A percentile compares a stretch with the other conserved stretches of the same genome.
phyloP scores from a whole-genome alignment of 345 rosid genomes.

The Chamaenerion angustifolium region DNA sequence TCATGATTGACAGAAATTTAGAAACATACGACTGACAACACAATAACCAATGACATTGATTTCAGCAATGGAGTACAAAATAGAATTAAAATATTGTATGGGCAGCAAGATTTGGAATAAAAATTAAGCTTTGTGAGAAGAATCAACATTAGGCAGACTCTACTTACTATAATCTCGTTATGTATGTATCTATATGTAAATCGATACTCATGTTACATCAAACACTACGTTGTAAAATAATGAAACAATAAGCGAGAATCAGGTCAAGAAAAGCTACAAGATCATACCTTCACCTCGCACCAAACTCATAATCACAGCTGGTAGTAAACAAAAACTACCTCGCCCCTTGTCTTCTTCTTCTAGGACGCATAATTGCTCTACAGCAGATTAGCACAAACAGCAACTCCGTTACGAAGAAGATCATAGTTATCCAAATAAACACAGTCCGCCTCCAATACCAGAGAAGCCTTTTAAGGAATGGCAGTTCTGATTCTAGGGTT shows the following conservation, averaged over 20 bases:
- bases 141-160: no score
- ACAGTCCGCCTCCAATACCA: constrained; percentile 70
- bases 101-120: no score
- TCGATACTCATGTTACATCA: background rate
- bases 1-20: no score
- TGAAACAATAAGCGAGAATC: background rate
- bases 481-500: constrained; percentile 39
- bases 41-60: no score
- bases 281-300: no score
- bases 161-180: no score
- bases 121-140: no score
- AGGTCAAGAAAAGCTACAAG: background rate
- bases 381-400: constrained; percentile 37
- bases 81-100: no score
- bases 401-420: constrained; percentile 27
- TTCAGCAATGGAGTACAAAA: no score
- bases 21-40: no score
- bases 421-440: constrained; percentile 45
- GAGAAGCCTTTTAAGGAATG: constrained; percentile 42
- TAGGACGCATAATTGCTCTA: constrained; percentile 42
- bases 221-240: background rate
- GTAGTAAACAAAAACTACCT: constrained; percentile 6
- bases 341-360: constrained; percentile 20
- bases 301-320: constrained; percentile 3
- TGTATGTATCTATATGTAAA: background rate